phyloP scores from a whole-genome alignment of 225 moss, liverwort and hornwort species.

The Marchantia paleacea region DNA sequence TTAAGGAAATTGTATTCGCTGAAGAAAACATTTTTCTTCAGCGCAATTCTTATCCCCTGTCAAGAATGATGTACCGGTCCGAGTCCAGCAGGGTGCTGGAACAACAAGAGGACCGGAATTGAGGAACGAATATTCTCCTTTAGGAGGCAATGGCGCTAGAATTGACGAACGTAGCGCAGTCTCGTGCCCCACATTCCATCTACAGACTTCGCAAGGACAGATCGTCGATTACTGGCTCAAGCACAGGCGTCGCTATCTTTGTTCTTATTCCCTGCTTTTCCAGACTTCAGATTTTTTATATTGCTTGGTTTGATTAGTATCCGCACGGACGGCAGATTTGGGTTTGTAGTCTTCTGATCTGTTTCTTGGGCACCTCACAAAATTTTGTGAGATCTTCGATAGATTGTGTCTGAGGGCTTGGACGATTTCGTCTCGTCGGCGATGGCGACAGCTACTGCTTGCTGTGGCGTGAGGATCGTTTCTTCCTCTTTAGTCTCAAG shows the following conservation, averaged over 20 bases:
- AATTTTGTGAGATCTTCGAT: neutral
- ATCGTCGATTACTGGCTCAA: neutral
- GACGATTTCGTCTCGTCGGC: conserved; percentile 12
- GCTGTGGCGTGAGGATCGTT: conserved; percentile 18
- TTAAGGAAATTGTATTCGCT: no score
- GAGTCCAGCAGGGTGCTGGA: no score
- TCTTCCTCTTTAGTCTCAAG: conserved; percentile 15
- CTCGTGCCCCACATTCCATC: neutral
- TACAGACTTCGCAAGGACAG: neutral
- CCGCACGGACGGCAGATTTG: neutral
- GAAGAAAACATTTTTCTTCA: no score
- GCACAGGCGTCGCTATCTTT: neutral
- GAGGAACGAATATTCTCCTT: neutral
- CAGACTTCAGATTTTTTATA: neutral
- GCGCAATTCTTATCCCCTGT: no score
- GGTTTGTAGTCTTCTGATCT: neutral
- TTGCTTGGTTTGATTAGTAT: neutral
- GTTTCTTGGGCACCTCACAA: no score
- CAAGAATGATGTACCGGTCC: no score
- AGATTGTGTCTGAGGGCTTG: neutral
- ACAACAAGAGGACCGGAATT: no score
- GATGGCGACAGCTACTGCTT: conserved; percentile 3
- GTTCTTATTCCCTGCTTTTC: neutral
- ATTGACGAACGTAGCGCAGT: neutral
- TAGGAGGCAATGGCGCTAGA: neutral